Evolutionary conservation across 441 rosid species (phyloP).

Genomic region (Capsella rubella): DNA sequence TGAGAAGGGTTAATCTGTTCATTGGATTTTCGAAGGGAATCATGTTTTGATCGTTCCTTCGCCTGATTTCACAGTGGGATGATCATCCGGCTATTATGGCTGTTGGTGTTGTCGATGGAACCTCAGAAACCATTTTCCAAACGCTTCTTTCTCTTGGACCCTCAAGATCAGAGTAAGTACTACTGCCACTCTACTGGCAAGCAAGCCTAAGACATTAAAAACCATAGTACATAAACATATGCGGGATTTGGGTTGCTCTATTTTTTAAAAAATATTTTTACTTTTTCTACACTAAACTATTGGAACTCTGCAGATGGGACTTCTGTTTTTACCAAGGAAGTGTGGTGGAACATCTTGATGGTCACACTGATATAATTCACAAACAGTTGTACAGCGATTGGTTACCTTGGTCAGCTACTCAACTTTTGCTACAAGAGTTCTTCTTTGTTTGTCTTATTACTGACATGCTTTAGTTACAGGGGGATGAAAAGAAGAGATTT

Average conservation of each 20-base stretch:
- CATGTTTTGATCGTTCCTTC: slow-evolving; percentile 25
- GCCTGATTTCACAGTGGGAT: slow-evolving; percentile 68
- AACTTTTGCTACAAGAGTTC: slow-evolving; percentile 27
- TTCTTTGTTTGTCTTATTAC: slow-evolving; percentile 32
- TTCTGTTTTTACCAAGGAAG: slow-evolving; percentile 95
- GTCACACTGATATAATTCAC: slow-evolving; percentile 95
- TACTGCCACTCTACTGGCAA: slow-evolving; percentile 20
- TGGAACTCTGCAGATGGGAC: slow-evolving; percentile 82
- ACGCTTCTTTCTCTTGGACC: slow-evolving; percentile 96
- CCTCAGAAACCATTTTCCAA: slow-evolving; percentile 94
- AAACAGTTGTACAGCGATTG: slow-evolving; percentile 85
- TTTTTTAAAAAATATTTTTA: not conserved
- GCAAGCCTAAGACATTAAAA: slow-evolving; percentile 4
- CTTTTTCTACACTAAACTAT: slow-evolving; percentile 27
- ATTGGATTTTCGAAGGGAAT: slow-evolving; percentile 13
- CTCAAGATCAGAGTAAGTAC: slow-evolving; percentile 89
- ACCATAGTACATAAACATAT: not conserved
- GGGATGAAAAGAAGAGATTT: slow-evolving; percentile 90
- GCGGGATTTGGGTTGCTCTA: not conserved
- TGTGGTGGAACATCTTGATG: slow-evolving; percentile 93
- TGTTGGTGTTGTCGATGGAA: slow-evolving; percentile 94
- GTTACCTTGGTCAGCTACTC: slow-evolving; percentile 82
- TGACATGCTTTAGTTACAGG: slow-evolving; percentile 55
- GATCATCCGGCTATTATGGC: slow-evolving; percentile 99
- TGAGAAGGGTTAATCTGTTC: not conserved